Base-by-base conservation (phyloP, 768 basidiomycete species). In the Hortiboletus campestris region DNA sequence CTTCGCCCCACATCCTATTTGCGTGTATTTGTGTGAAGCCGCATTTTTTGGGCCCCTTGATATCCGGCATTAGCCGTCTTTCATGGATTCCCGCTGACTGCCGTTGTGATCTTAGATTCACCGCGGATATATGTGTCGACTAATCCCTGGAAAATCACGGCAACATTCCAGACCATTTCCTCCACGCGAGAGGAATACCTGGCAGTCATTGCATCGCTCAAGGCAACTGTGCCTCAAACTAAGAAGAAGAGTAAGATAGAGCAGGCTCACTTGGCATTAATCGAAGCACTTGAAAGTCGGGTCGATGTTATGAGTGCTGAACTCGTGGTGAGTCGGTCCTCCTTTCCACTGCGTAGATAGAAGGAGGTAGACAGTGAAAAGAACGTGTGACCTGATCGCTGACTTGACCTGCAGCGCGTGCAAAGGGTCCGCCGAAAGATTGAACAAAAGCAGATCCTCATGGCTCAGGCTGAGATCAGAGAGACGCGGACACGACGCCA, bases 91-190 rank as follows among this genome's bases (percentile, higher is more conserved):
- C 63, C 57, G 70, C 71, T 72, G 65, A 74, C 72, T 57, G 53
- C 63, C 53, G 59, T 59, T 64, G 53, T 55, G 61, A 63, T 70
- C 68, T 69, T 65, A 94, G 91, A 91, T 76, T 93, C 92, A 45
- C 89, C 91, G 25, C 84, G 92, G 56, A 73, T 94, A 49, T 94
- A 91, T 66, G 75, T 81, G 38, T 93, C 91, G 34, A 89, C 88
- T 14, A 94, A 94, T 71, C 92, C 92, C 20, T 94, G 90, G 91
- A 94, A 93, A 75, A 85, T 86, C 41, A 83, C 85, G 10, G 85
- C 89, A 32, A 86, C 86, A 16, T 89, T 94, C 64, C 79, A 85
- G 62, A 78, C 85, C 12, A 72, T 88, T 49, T 82, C 88, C 14
- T 86, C 88, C 4, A 86, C 88, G 14, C 79, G 80, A 43, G 85